phyloP scores from a whole-genome alignment of 73 alveolate genomes.

The Symbiodinium natans region DNA sequence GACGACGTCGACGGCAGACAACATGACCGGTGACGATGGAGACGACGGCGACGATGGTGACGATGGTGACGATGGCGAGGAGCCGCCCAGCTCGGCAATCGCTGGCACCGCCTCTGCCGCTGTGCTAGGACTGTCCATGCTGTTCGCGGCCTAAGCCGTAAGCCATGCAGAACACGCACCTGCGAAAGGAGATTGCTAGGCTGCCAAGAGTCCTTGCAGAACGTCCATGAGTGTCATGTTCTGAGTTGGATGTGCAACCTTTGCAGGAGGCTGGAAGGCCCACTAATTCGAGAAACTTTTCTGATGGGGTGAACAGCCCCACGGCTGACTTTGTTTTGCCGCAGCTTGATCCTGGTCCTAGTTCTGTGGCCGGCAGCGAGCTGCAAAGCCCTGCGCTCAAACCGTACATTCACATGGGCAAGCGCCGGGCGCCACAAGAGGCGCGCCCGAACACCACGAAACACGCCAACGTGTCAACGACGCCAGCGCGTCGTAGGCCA shows the following conservation, averaged over 20 bases:
- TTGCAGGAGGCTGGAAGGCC: background rate
- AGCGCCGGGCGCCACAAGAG: too few species aligned
- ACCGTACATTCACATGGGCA: too few species aligned
- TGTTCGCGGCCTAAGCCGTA: background rate
- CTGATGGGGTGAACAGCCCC: background rate
- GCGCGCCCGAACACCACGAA: too few species aligned
- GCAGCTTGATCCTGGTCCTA: background rate
- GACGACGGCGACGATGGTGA: background rate
- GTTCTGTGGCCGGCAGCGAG: too few species aligned
- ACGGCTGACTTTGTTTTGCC: background rate
- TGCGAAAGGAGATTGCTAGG: too few species aligned
- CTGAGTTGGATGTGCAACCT: too few species aligned
- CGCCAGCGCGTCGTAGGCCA: too few species aligned
- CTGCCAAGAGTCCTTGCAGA: too few species aligned
- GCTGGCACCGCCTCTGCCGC: background rate
- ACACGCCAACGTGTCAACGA: too few species aligned
- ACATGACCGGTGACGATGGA: background rate
- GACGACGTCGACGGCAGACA: background rate
- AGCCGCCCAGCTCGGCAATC: background rate
- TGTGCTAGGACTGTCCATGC: background rate
- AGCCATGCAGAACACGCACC: background rate
- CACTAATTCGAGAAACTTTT: background rate
- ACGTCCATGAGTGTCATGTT: too few species aligned
- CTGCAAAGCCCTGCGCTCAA: too few species aligned
- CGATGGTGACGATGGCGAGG: background rate